Percentiles rank a stretch among this genome's conserved stretches.
These are phyloP conservation scores for Diaporthe sp. DNA, from an alignment of 2,329 filamentous ascomycete species.

Conservation along the genomic window DNA sequence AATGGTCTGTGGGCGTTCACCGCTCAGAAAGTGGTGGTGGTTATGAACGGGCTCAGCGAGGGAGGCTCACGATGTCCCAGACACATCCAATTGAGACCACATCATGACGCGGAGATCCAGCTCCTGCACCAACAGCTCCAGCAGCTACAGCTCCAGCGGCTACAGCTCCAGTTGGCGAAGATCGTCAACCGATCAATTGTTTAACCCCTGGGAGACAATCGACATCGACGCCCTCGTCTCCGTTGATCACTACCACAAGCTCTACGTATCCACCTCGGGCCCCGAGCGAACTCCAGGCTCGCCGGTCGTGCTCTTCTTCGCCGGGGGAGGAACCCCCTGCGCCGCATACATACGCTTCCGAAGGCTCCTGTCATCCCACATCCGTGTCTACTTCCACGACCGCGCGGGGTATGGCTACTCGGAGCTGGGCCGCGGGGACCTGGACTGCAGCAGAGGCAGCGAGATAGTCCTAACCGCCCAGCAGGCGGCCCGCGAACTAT, in stretches of 20 bases:
- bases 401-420: slow-evolving; percentile 21
- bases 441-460: not conserved
- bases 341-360: slow-evolving; percentile 17
- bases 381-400: slow-evolving; percentile 11
- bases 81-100: not conserved
- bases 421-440: not conserved
- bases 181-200: not conserved
- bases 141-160: not conserved
- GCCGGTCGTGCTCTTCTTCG: slow-evolving; percentile 17
- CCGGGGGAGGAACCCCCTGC: slow-evolving; percentile 12
- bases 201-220: slow-evolving; percentile 4
- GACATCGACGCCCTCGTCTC: slow-evolving; percentile 29
- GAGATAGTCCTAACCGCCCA: slow-evolving; percentile 10
- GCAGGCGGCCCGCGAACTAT: not conserved
- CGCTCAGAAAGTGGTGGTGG: not conserved
- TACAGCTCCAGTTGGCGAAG: not conserved
- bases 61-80: not conserved
- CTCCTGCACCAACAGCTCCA: not conserved
- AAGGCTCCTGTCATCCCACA: not conserved
- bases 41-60: not conserved
- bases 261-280: not conserved
- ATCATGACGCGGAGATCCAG: slow-evolving; percentile 23
- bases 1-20: not conserved
- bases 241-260: slow-evolving; percentile 13
- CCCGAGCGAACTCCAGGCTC: not conserved